These are phyloP conservation scores for Hortiboletus flavorubellus DNA, from an alignment of 768 basidiomycete species.

Conservation along the genomic window DNA sequence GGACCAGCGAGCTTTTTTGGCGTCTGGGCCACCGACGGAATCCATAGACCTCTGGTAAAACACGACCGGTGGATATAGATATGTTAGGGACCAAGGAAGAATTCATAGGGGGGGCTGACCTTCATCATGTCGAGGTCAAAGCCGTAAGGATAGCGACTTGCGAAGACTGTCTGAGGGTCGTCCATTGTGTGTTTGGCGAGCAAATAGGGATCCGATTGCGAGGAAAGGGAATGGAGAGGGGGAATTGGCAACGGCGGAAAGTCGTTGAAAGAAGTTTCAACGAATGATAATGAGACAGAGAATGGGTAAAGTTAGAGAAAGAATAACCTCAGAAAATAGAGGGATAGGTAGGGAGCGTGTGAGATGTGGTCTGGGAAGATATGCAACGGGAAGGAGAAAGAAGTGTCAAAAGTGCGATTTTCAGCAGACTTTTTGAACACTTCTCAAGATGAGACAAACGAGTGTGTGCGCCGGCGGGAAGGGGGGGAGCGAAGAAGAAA, in stretches of 20 bases:
- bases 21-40: conserved; percentile 73
- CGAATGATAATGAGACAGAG: conserved; percentile 43
- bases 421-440: conserved; percentile 28
- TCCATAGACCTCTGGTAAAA: conserved; percentile 77
- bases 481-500: conserved; percentile 27
- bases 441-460: conserved; percentile 27
- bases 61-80: background rate
- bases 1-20: conserved; percentile 90
- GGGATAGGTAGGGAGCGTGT: conserved; percentile 44
- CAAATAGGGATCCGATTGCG: conserved; percentile 22
- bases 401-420: conserved; percentile 29
- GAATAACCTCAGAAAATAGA: conserved; percentile 39
- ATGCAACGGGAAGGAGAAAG: conserved; percentile 22
- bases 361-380: conserved; percentile 30
- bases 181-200: conserved; percentile 49
- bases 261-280: conserved; percentile 33
- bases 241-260: conserved; percentile 50
- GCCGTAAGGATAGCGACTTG: conserved; percentile 66
- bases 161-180: conserved; percentile 70
- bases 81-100: conserved; percentile 1
- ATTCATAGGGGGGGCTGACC: conserved; percentile 40
- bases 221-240: conserved; percentile 39
- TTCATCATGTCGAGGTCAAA: conserved; percentile 95
- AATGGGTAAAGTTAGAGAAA: conserved; percentile 55
- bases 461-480: conserved; percentile 27